Evolutionary conservation across 176 grass and related monocot genomes (phyloP).

Genomic region (Aechmea fasciata): DNA sequence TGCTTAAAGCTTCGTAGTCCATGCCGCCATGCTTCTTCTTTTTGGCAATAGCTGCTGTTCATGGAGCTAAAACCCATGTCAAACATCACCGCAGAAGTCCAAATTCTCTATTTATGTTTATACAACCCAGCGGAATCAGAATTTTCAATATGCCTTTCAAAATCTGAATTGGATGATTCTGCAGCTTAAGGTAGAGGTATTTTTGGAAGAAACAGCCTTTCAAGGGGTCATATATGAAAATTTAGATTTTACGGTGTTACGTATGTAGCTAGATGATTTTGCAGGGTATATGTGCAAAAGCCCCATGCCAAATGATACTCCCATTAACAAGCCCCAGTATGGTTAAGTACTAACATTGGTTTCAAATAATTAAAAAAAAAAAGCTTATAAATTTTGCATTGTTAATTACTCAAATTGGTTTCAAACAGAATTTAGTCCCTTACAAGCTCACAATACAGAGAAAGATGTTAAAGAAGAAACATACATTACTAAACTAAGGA

Average conservation of each 20-base stretch:
- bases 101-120: too few species aligned
- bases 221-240: too few species aligned
- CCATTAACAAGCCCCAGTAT: too few species aligned
- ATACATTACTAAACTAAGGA: background rate
- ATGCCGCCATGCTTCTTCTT: constrained; percentile 66
- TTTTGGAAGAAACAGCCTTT: too few species aligned
- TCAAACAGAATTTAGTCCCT: background rate
- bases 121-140: too few species aligned
- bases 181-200: too few species aligned
- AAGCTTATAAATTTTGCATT: background rate
- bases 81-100: constrained; percentile 6
- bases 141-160: background rate
- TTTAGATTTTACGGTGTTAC: too few species aligned
- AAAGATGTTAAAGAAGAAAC: background rate
- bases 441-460: background rate
- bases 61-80: constrained; percentile 35
- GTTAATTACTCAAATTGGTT: background rate
- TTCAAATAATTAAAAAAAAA: background rate
- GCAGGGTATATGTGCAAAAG: too few species aligned
- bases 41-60: constrained; percentile 40
- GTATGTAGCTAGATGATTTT: too few species aligned
- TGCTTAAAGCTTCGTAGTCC: constrained; percentile 72
- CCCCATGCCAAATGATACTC: too few species aligned
- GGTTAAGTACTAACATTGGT: too few species aligned
- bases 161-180: too few species aligned